Conservation (phyloP, 2,329 filamentous ascomycete genomes). For the Shiraia sp. region DNA sequence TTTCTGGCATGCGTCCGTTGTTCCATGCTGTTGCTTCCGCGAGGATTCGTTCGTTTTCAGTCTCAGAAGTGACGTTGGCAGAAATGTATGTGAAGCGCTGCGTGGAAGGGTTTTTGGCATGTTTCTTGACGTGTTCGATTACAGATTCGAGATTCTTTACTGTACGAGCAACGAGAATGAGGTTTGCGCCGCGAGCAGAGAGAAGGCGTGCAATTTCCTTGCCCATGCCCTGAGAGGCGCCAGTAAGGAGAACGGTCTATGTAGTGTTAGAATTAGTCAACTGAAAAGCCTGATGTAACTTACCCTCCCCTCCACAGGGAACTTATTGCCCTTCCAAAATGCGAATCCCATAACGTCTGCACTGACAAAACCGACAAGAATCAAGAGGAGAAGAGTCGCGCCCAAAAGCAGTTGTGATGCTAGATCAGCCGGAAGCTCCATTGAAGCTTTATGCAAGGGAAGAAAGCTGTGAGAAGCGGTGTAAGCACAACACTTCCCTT, state of each 20-base stretch:
- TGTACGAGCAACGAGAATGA: conserved; percentile 83
- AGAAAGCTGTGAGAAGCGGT: neutral
- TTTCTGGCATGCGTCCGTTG: conserved; percentile 70
- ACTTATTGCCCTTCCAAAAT: conserved; percentile 66
- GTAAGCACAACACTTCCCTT: conserved; percentile 8
- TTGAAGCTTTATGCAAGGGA: neutral
- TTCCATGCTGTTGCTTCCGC: conserved; percentile 80
- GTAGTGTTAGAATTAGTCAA: too few relatives aligned
- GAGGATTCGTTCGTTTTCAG: conserved; percentile 72
- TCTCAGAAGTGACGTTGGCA: conserved; percentile 74
- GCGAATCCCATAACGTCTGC: conserved; percentile 69
- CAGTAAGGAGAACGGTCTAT: conserved; percentile 86
- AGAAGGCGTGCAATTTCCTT: conserved; percentile 74
- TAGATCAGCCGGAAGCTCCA: conserved; percentile 39
- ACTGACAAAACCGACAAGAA: conserved; percentile 44
- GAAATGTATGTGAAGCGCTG: conserved; percentile 85
- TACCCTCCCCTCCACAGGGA: conserved; percentile 85
- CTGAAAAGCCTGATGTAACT: conserved; percentile 16
- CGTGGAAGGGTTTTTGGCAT: conserved; percentile 64
- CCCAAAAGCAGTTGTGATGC: conserved; percentile 41
- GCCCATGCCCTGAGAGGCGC: conserved; percentile 92
- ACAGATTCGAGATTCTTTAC: conserved; percentile 73
- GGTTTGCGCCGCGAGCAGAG: conserved; percentile 78
- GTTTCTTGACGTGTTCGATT: conserved; percentile 67
- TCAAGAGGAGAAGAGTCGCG: conserved; percentile 39